A percentile compares a stretch with the other conserved stretches of the same genome.
Evolutionary conservation across 1,139 yeast genomes (phyloP).

Genomic region (Protomyces lactucae-debilis): DNA sequence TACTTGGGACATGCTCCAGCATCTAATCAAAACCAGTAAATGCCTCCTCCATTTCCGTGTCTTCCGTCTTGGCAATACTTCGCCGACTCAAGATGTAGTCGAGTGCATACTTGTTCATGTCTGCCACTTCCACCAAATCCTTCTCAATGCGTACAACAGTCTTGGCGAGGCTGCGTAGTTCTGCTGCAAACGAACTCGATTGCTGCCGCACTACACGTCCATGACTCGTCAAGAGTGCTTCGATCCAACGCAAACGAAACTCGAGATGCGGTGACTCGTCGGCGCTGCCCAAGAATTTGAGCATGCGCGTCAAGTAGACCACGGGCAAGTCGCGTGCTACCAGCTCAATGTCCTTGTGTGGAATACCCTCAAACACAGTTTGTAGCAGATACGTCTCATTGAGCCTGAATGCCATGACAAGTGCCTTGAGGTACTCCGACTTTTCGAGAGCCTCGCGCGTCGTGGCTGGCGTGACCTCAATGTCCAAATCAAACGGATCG

Average conservation of each 20-base stretch:
- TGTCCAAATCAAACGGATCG: slow-evolving; percentile 92
- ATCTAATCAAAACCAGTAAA: slow-evolving; percentile 2
- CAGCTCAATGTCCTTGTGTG: slow-evolving; percentile 63
- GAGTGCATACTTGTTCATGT: slow-evolving; percentile 54
- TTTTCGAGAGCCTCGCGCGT: slow-evolving; percentile 51
- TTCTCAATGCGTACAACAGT: slow-evolving; percentile 70
- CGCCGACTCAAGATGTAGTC: slow-evolving; percentile 38
- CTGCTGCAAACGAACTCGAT: slow-evolving; percentile 60
- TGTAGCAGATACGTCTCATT: slow-evolving; percentile 74
- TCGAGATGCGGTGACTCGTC: slow-evolving; percentile 82
- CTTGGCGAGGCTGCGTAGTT: slow-evolving; percentile 53
- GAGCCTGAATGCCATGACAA: slow-evolving; percentile 89
- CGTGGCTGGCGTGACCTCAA: slow-evolving; percentile 82
- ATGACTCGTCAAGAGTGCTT: slow-evolving; percentile 60
- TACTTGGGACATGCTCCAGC: slow-evolving; percentile 1
- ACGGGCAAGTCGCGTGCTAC: slow-evolving; percentile 65
- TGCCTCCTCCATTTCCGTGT: background rate
- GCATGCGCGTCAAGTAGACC: slow-evolving; percentile 64
- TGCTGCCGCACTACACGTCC: slow-evolving; percentile 67
- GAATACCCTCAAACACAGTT: slow-evolving; percentile 69
- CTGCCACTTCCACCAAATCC: slow-evolving; percentile 58
- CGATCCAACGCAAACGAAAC: slow-evolving; percentile 76
- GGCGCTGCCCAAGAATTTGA: slow-evolving; percentile 66
- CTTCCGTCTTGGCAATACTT: background rate
- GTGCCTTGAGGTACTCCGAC: slow-evolving; percentile 56